phyloP scores from a whole-genome alignment of 2,329 filamentous ascomycete genomes.

The Aschersonia sp. region DNA sequence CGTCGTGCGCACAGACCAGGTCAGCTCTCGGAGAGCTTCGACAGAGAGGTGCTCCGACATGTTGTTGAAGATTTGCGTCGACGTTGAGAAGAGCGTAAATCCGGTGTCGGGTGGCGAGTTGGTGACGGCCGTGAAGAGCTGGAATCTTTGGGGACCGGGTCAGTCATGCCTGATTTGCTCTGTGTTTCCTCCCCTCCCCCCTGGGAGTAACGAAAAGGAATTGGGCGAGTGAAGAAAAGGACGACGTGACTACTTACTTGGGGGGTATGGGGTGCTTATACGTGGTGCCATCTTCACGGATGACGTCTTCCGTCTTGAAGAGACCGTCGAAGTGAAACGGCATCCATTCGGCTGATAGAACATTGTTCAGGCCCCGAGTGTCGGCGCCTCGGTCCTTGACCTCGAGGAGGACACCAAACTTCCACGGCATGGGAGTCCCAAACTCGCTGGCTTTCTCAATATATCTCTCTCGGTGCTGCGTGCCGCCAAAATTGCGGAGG shows the following conservation, averaged over 20 bases:
- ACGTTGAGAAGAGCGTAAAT: not conserved
- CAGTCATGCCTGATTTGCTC: no score
- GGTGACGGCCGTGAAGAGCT: not conserved
- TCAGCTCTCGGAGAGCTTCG: not conserved
- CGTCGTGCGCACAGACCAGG: not conserved
- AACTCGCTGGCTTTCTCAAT: not conserved
- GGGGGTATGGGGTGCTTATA: not conserved
- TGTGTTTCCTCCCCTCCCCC: no score
- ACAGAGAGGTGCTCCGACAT: not conserved
- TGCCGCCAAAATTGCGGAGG: not conserved
- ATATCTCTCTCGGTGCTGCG: not conserved
- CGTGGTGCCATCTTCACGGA: not conserved
- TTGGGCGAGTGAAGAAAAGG: no score
- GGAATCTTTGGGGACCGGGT: not conserved
- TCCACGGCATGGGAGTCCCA: constrained; percentile 29
- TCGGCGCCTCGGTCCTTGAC: constrained; percentile 32
- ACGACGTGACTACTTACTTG: not conserved
- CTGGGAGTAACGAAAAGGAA: no score
- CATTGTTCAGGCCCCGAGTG: constrained; percentile 32
- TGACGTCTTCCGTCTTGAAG: not conserved
- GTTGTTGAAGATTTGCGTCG: not conserved
- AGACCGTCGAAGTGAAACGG: constrained; percentile 40
- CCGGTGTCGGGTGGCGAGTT: not conserved
- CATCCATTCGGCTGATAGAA: constrained; percentile 38
- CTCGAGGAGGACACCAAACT: constrained; percentile 34